A percentile compares a stretch with the other conserved stretches of the same genome.
These are phyloP conservation scores for Lecanicillium sp. DNA, from an alignment of 2,329 filamentous ascomycete species.

Conservation along the genomic window DNA sequence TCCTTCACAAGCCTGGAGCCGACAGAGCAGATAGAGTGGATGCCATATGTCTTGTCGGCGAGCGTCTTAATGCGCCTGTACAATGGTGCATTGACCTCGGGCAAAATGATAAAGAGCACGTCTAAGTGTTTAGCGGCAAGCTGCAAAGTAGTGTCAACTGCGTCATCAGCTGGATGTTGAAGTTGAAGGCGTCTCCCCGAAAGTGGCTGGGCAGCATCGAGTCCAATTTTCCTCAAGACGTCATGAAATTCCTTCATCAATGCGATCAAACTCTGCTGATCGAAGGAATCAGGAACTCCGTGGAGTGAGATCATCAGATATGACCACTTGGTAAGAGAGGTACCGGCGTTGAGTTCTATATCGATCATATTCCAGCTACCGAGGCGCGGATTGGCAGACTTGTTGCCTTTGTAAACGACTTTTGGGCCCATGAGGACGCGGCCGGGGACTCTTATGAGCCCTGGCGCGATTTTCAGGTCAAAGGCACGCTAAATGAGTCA, in stretches of 20 bases:
- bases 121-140: conserved; percentile 11
- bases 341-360: conserved; percentile 37
- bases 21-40: conserved; percentile 51
- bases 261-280: conserved; percentile 1
- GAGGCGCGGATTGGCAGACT: conserved; percentile 12
- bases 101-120: conserved; percentile 43
- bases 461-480: conserved; percentile 38
- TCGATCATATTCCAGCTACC: conserved; percentile 53
- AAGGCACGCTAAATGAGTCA: conserved; percentile 31
- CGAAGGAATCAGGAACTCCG: conserved; percentile 4
- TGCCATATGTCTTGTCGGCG: conserved; percentile 47
- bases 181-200: conserved; percentile 9
- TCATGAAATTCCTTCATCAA: conserved; percentile 6
- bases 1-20: conserved; percentile 37
- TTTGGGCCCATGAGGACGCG: conserved; percentile 47
- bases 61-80: conserved; percentile 51
- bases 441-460: conserved; percentile 54
- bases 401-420: conserved; percentile 39
- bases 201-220: conserved; percentile 7
- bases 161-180: conserved; percentile 6
- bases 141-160: conserved; percentile 7
- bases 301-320: conserved; percentile 16
- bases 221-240: conserved; percentile 8
- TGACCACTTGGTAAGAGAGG: conserved; percentile 32
- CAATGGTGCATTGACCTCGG: conserved; percentile 28